These are phyloP conservation scores for Kwoniella heveanensis DNA, from an alignment of 768 basidiomycete species.

Conservation along the genomic window DNA sequence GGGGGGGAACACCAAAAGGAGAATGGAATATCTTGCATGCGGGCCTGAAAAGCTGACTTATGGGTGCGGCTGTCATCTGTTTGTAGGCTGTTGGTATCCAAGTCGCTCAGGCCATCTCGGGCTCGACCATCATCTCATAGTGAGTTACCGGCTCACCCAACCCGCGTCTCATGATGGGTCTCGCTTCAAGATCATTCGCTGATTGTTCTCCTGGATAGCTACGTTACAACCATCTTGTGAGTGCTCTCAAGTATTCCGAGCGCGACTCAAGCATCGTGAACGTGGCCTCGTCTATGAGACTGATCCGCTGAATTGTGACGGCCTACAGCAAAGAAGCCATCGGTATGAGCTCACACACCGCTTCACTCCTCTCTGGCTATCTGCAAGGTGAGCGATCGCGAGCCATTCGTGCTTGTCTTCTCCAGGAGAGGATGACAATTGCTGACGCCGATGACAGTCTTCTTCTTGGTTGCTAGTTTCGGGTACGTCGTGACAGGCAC, in stretches of 20 bases:
- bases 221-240: constrained; percentile 33
- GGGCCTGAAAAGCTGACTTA: no score
- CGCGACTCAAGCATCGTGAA: no score
- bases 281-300: neutral
- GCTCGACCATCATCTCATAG: constrained; percentile 30
- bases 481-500: no score
- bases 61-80: no score
- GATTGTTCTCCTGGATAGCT: constrained; percentile 7
- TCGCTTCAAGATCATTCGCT: neutral
- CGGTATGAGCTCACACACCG: constrained; percentile 17
- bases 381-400: constrained; percentile 23
- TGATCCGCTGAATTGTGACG: neutral
- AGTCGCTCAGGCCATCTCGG: constrained; percentile 27
- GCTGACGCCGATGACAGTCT: constrained; percentile 15
- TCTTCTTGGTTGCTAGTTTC: constrained; percentile 28
- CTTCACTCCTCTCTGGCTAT: constrained; percentile 29
- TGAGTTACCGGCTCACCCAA: no score
- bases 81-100: constrained; percentile 23
- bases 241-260: no score
- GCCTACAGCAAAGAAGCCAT: constrained; percentile 21
- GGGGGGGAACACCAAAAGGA: no score
- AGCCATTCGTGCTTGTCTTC: no score
- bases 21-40: no score
- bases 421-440: no score
- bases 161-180: no score